Percentiles rank a stretch among this genome's conserved stretches.
Conservation (phyloP, 257 asterid genomes). For the Cordia subcordata region DNA sequence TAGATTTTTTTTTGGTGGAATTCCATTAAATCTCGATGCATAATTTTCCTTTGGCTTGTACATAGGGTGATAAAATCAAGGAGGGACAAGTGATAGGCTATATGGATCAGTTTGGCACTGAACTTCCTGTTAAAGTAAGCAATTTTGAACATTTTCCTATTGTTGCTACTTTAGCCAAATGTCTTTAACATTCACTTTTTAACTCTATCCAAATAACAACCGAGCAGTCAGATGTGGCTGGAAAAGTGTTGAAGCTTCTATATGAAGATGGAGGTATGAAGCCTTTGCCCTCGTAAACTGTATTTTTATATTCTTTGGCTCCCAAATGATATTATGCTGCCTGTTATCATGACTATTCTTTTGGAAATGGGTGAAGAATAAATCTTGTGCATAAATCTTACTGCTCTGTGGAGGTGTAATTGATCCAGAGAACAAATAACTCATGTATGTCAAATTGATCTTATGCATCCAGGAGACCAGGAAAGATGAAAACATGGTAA, state of each 20-base stretch:
- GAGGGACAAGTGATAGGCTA: slow-evolving; percentile 80
- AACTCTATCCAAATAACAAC: slow-evolving; percentile 11
- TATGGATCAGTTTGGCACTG: slow-evolving; percentile 62
- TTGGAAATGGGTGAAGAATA: too few species aligned
- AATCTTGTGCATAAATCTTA: too few species aligned
- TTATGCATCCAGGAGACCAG: too few species aligned
- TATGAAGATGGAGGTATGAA: slow-evolving; percentile 70
- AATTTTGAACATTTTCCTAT: not conserved
- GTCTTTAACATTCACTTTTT: slow-evolving; percentile 10
- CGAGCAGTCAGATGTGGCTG: slow-evolving; percentile 73
- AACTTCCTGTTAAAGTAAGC: slow-evolving; percentile 71
- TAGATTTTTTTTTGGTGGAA: not conserved
- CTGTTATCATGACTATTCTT: not conserved
- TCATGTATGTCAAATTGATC: too few species aligned
- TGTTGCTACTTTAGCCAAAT: slow-evolving; percentile 10
- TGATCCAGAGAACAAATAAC: too few species aligned
- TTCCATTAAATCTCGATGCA: not conserved
- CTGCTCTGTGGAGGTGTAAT: too few species aligned
- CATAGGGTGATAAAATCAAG: slow-evolving; percentile 77
- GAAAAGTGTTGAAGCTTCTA: slow-evolving; percentile 80
- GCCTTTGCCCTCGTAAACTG: not conserved
- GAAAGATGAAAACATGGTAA: too few species aligned
- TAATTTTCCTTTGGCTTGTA: slow-evolving; percentile 11
- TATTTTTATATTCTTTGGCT: not conserved
- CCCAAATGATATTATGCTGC: not conserved